Evolutionary conservation across 345 rosid species (phyloP), one percentile per base, ranked within the genome.

Genomic region (Arabis alpina): DNA sequence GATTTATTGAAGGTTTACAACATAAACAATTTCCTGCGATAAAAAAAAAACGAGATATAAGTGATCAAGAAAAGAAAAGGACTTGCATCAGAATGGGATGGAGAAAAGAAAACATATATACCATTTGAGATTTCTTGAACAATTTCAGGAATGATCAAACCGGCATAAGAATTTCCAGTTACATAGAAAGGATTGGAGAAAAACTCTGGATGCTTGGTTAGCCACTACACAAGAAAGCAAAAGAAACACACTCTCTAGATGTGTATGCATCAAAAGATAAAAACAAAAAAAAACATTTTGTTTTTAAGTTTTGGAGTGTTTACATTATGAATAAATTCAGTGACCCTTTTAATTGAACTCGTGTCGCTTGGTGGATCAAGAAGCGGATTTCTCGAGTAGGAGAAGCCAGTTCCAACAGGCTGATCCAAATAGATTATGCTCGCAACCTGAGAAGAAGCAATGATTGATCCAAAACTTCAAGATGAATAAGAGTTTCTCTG

Each of bases 371-470:
- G 28, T 27, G 12, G 66, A 52, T 75, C 66, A 39, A 85, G 85
- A 30, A 36, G 10, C 4, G 41, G 28, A 53, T 74, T 78, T 73
- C 50, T 72, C 32, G 90, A 75, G 50, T 81, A 90, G 8, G 93
- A 90, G 82, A 86, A 88, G 27, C 91, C 93, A 28, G 88, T 79
- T 27, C 92, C 88, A 8, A 83, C 86, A 4, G 93, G 96, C 28
- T 82, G 73, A 79, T 88, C 93, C 23, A 88, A 64, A 71, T 86
- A 85, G 47, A 86, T 82, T 62, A 88, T 76, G 81, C 81, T 88
- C 2, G 92, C 77, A 13, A 77, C 86, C 88, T 84, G 58, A 73
- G 37, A 52, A 41, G 60, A 6, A 84, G 70, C 62, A 87, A 84
- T 39, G 23, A 19, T 1, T 19, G 1, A 19, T 19, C 23, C 45